Conservation (phyloP, 192 early-diverging fungal genomes). For the Umbelopsis vinacea region DNA sequence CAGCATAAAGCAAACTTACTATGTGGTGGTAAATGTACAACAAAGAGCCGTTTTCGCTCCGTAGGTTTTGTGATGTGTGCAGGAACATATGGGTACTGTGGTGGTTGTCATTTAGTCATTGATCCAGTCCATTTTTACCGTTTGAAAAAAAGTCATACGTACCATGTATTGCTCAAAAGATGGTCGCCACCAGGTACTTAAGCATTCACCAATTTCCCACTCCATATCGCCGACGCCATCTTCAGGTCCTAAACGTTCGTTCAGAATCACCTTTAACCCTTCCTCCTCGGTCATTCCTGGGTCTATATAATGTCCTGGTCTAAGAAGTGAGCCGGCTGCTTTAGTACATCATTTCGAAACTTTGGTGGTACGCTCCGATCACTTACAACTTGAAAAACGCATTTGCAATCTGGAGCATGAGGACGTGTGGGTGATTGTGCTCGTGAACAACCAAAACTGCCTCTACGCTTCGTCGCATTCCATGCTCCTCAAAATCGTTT, state of each 20-base stretch:
- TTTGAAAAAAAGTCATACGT: slow-evolving; percentile 16
- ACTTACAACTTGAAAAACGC: slow-evolving; percentile 76
- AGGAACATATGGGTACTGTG: slow-evolving; percentile 79
- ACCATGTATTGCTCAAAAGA: slow-evolving; percentile 82
- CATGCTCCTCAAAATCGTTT: slow-evolving; percentile 65
- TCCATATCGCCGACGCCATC: slow-evolving; percentile 45
- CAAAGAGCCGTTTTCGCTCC: slow-evolving; percentile 74
- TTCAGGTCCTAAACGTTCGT: slow-evolving; percentile 56
- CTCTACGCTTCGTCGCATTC: slow-evolving; percentile 73
- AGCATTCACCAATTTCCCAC: slow-evolving; percentile 77
- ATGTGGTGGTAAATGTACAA: slow-evolving; percentile 74
- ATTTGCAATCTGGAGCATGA: slow-evolving; percentile 78
- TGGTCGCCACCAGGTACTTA: slow-evolving; percentile 75
- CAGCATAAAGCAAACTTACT: slow-evolving; percentile 45
- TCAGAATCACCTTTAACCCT: slow-evolving; percentile 65
- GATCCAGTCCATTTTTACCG: not conserved
- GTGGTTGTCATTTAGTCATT: slow-evolving; percentile 3
- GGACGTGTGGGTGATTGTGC: slow-evolving; percentile 79
- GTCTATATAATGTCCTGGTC: slow-evolving; percentile 72
- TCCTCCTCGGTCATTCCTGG: slow-evolving; percentile 78
- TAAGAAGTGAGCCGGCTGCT: slow-evolving; percentile 28
- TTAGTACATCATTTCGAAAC: not conserved
- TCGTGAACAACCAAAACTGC: slow-evolving; percentile 79
- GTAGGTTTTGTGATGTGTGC: slow-evolving; percentile 80
- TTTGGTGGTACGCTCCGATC: not conserved